Base-by-base conservation (phyloP, 2,329 filamentous ascomycete species). In the Colletotrichum sidae region DNA sequence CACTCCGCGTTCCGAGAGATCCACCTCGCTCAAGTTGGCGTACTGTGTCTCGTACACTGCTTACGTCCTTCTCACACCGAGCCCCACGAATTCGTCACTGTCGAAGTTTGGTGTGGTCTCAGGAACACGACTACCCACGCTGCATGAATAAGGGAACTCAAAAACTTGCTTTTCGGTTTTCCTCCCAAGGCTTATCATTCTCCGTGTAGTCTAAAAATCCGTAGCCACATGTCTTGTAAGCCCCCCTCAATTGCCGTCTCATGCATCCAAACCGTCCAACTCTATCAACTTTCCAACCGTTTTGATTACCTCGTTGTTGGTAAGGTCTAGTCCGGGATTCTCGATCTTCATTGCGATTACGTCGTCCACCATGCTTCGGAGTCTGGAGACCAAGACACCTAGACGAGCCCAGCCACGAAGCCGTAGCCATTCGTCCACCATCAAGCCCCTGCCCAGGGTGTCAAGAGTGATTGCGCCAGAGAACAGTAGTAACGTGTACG, bases 391-490 rank as follows among this genome's bases (percentile, higher is more conserved):
- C 70, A 99, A 78, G 11, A 98, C 95, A 37, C 95, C 96, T 68
- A 99, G 96, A 51, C 96, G 87, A 1, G 96, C 95, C 96, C 96
- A 99, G 1, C 96, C 96, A 33, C 93, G 86, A 38, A 99, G 80
- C 41, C 84, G 78, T 58, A 98, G 82, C 96, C 95, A 98, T 55
- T 93, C 94, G 78, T 98, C 96, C 4, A 99, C 92, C 3, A 97
- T 82, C 15, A 99, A 80, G 0, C 96, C 96, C 25, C 94, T 84
- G 6, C 95, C 95, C 47, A 94, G 82, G 1, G 94, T 97, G 78
- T 98, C 96, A 3, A 98, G 87, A 65, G 89, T 88, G 55, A 98
- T 93, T 2, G 88, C 84, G 0, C 96, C 96, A 1, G 90, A 92
- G 78, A 99, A 98, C 63, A 99, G 85, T 34, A 99, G 87, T 39